Conservation (phyloP, 352 stramenopile genomes). For the Blastocystis sp. region DNA sequence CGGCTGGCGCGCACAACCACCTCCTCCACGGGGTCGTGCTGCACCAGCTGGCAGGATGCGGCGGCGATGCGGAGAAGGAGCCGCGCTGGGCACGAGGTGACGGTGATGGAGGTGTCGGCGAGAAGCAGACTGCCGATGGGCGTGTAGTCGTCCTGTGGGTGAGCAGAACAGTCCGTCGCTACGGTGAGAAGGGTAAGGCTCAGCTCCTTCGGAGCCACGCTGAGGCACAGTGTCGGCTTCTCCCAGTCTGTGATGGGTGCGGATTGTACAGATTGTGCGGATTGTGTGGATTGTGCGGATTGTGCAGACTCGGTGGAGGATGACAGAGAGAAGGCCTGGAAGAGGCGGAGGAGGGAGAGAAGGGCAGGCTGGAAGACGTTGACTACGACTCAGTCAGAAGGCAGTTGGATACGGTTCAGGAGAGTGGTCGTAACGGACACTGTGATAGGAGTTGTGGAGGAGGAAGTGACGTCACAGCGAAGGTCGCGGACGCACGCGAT, state of each 20-base stretch:
- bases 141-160: not conserved
- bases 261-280: not conserved
- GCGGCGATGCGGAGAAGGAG: not conserved
- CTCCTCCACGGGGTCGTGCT: not conserved
- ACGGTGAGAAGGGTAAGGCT: not conserved
- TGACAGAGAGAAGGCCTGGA: not conserved
- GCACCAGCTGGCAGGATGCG: not conserved
- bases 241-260: not conserved
- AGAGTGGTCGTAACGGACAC: too few relatives aligned
- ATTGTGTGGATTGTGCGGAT: not conserved
- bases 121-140: not conserved
- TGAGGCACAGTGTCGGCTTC: not conserved
- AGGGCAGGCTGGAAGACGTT: not conserved
- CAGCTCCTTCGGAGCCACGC: not conserved
- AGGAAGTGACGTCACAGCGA: too few relatives aligned
- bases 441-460: too few relatives aligned
- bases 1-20: not conserved
- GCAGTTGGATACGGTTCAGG: too few relatives aligned
- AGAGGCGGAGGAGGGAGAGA: not conserved
- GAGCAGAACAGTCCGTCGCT: not conserved
- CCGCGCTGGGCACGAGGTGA: not conserved
- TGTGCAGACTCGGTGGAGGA: not conserved
- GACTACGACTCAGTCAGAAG: not conserved
- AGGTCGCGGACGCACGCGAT: too few relatives aligned
- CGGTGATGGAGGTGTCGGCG: not conserved